These are phyloP conservation scores for Colletotrichum sp. DNA, from an alignment of 2,329 filamentous ascomycete genomes.

Conservation along the genomic window DNA sequence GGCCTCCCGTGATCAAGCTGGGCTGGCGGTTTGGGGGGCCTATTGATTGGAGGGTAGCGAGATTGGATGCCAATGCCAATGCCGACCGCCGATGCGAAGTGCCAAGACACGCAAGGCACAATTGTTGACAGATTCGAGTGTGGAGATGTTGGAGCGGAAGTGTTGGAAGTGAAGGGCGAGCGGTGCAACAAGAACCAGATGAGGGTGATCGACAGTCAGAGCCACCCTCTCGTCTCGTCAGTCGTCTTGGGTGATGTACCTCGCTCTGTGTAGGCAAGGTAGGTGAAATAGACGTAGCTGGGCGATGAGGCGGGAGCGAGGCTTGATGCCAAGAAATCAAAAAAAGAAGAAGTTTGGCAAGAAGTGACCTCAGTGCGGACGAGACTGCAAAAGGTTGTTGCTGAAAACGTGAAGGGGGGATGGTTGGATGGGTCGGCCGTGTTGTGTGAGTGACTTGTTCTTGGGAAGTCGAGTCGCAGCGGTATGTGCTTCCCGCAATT, in stretches of 20 bases:
- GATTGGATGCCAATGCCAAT: conserved; percentile 14
- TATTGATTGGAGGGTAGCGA: not conserved
- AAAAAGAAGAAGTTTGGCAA: not conserved
- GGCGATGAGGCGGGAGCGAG: not conserved
- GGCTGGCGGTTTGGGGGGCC: not conserved
- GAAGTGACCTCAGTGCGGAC: not conserved
- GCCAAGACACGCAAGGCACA: conserved; percentile 13
- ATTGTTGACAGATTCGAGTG: not conserved
- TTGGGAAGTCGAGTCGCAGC: not conserved
- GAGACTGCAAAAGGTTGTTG: not conserved
- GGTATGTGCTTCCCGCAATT: not conserved
- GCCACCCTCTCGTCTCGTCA: not conserved
- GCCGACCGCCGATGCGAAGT: not conserved
- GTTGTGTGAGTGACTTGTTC: not conserved
- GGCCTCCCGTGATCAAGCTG: not conserved
- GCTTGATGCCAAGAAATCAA: conserved; percentile 1
- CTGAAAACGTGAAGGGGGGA: not conserved
- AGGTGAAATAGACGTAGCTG: not conserved
- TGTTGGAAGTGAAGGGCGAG: not conserved
- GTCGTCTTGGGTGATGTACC: not conserved
- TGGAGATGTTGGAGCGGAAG: not conserved
- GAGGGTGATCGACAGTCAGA: not conserved
- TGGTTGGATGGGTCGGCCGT: not conserved
- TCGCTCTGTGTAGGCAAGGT: not conserved
- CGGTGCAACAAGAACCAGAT: not conserved